These are phyloP conservation scores for Ustilago lituana DNA, from an alignment of 1,284 basidiomycete genomes.

Conservation along the genomic window DNA sequence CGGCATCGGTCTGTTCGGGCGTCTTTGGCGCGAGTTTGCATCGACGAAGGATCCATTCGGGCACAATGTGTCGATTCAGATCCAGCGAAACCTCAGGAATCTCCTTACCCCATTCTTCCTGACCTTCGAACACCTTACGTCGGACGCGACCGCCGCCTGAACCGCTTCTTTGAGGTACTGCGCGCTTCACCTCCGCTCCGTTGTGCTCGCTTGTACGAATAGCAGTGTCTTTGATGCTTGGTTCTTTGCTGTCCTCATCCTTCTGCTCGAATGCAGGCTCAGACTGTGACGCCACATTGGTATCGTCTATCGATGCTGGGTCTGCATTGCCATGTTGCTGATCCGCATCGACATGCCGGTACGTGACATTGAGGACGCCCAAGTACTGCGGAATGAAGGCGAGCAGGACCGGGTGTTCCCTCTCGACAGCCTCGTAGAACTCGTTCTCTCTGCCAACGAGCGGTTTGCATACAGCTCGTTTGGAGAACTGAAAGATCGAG, in stretches of 20 bases:
- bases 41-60: constrained; percentile 79
- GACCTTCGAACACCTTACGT: constrained; percentile 63
- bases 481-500: constrained; percentile 97
- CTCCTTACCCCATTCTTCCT: constrained; percentile 63
- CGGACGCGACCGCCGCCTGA: constrained; percentile 22
- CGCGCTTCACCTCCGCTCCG: background rate
- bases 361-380: constrained; percentile 97
- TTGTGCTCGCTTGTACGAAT: background rate
- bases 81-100: constrained; percentile 82
- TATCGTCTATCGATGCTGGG: background rate
- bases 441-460: constrained; percentile 95
- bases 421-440: constrained; percentile 96
- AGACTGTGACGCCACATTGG: background rate
- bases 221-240: background rate
- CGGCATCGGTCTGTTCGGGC: background rate
- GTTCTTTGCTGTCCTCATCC: background rate
- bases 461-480: constrained; percentile 98
- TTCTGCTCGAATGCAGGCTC: background rate
- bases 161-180: constrained; percentile 10
- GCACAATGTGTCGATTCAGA: constrained; percentile 93
- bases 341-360: constrained; percentile 68
- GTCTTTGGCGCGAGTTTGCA: constrained; percentile 35
- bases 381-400: constrained; percentile 95
- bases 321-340: constrained; percentile 8
- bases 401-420: constrained; percentile 87